Base-by-base conservation (phyloP, 352 stramenopile species). In the Blastocystis sp. region DNA sequence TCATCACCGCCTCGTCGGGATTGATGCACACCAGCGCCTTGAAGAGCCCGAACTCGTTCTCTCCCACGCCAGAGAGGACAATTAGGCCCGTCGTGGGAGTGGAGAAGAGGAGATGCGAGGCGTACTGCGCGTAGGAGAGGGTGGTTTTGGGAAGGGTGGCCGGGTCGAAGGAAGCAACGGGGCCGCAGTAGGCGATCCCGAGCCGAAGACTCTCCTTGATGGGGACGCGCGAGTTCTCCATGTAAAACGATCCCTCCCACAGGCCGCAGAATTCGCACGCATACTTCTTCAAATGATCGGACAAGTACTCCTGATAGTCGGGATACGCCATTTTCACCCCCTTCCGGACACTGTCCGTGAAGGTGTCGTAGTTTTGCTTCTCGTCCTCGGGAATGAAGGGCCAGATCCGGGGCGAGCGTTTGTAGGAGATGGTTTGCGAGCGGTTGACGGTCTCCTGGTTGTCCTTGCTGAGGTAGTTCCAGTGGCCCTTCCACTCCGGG, bases 151-250 rank as follows among this genome's bases (percentile, higher is more conserved):
- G 71, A 45, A 81, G 43, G 28, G 41, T 41, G 56, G 71, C 64
- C 11, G 71, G 23, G 53, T 81, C 71, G 60, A 81, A 81, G 45
- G 38, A 34, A 7, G 48, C n/a, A 10, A 38, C 71, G 21, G 53
- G 17, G 9, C 71, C 71, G 28, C 48, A 66, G 53, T 81, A 81
- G 14, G 41, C 43, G 10, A 81, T 65, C 21, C 71, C 71, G 2
- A 81, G 38, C 23, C 71, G 71, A 65, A 81, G 66, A 64, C 71
- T 81, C n/a, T 81, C 71, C 28, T 81, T 81, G 71, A 81, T 81
- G 23, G 41, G 71, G 23, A 65, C 45, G 28, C 48, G 38, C 41
- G 71, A 38, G 66, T 81, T 81, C 71, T 81, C 71, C 71, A 81
- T 81, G 71, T 64, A 81, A 40, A 81, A 81, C 2, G 52, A 48